Evolutionary conservation across 306 rosid genomes (phyloP).

Genomic region (Lagenaria siceraria): DNA sequence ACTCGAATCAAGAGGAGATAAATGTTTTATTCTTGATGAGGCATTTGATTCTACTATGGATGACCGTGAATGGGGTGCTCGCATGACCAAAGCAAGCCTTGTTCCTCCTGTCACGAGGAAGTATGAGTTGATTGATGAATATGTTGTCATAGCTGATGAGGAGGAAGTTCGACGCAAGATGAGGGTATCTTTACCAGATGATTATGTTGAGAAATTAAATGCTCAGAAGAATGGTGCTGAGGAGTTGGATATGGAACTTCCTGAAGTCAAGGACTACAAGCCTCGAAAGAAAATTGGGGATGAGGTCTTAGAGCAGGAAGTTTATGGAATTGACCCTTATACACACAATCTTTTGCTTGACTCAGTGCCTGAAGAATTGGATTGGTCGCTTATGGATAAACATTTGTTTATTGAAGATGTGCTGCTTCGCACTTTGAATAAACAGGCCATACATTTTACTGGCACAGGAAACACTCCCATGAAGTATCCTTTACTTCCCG

Average conservation of each 20-base stretch:
- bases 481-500: constrained; percentile 62
- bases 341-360: constrained; percentile 97
- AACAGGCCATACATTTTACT: constrained; percentile 69
- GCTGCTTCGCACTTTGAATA: constrained; percentile 73
- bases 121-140: constrained; percentile 81
- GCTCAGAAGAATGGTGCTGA: constrained; percentile 91
- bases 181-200: constrained; percentile 92
- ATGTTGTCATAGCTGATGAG: constrained; percentile 74
- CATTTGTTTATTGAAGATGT: constrained; percentile 82
- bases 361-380: constrained; percentile 79
- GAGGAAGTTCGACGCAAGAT: constrained; percentile 86
- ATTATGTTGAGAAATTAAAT: constrained; percentile 74
- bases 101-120: constrained; percentile 99
- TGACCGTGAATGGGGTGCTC: constrained; percentile 99
- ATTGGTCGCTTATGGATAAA: constrained; percentile 69
- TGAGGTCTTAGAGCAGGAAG: constrained; percentile 95
- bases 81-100: constrained; percentile 96
- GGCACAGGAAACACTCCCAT: constrained; percentile 83
- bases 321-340: constrained; percentile 95
- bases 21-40: constrained; percentile 34
- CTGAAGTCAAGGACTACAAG: constrained; percentile 93
- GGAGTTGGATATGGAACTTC: constrained; percentile 97
- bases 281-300: constrained; percentile 85
- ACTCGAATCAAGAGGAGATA: constrained; percentile 39
- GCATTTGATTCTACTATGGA: constrained; percentile 44